Base-by-base conservation (phyloP, 2,329 filamentous ascomycete genomes). In the Xylariaceae sp. region DNA sequence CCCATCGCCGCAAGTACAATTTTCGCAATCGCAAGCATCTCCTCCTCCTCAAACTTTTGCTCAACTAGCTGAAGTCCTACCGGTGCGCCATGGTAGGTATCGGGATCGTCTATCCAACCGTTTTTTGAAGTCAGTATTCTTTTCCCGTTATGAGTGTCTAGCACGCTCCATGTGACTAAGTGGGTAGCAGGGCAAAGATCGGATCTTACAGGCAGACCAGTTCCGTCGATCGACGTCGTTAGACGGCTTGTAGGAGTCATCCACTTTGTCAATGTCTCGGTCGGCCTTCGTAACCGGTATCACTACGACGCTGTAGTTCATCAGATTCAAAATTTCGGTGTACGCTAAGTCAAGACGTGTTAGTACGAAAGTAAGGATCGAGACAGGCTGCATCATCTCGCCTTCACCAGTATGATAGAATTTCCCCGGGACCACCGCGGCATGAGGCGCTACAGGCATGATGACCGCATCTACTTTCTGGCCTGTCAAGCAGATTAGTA, bases 231-330 rank as follows among this genome's bases (percentile, higher is more conserved):
- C 79, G 1, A 66, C 45, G 0, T 73, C 72, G 49, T 66, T 73
- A 14, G 73, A 34, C 1, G 76, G 73, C 22, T 64, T 53, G 55
- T 72, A 75, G 0, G 58, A 63, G 3, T 58, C 34, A 34, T 75
- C 67, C 19, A 70, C 61, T 13, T 66, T 59, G 61, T 85, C 82
- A 5, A 82, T 46, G 0, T 47, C 62, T 60, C 78, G 77, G 50
- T 84, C 74, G 0, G 75, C 79, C 41, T 65, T 73, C 0, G 79
- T 83, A 1, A 84, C 78, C 0, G 82, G 82, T 16, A 86, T 70
- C 1, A 78, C 72, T 0, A 76, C 74, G 31, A 70, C 70, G 1
- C 75, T 79, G 51, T 84, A 84, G 60, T 85, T 81, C 16, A 84
- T 58, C 17, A 81, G 45, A 57, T 85, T 86, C 41, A 82, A 71